phyloP scores from a whole-genome alignment of 2,329 filamentous ascomycete genomes.

The Aspergillus uvarum region DNA sequence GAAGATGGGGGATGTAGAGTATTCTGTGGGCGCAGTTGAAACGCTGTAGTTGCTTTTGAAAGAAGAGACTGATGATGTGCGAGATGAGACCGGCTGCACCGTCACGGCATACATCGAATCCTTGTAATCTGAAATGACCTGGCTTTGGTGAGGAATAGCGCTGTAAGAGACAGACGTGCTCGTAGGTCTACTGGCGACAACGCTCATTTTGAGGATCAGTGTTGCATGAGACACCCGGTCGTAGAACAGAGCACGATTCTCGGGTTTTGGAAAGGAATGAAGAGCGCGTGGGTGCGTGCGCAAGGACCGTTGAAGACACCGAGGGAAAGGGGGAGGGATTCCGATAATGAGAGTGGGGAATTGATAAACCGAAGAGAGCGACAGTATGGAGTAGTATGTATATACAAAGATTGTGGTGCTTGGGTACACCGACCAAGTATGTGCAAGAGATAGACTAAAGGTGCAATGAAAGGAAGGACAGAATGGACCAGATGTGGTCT shows the following conservation, averaged over 20 bases:
- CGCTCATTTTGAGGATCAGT: conserved; percentile 36
- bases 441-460: conserved; percentile 4
- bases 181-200: conserved; percentile 41
- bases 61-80: conserved; percentile 38
- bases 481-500: neutral
- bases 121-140: conserved; percentile 28
- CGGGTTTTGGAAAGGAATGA: conserved; percentile 1
- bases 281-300: neutral
- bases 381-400: neutral
- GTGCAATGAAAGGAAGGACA: conserved; percentile 4
- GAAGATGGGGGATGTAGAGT: conserved; percentile 35
- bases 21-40: conserved; percentile 40
- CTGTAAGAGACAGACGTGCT: conserved; percentile 34
- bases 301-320: conserved; percentile 13
- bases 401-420: conserved; percentile 1
- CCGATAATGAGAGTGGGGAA: conserved; percentile 12
- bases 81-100: conserved; percentile 32
- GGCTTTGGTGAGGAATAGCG: conserved; percentile 26
- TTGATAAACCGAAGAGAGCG: conserved; percentile 6
- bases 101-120: conserved; percentile 29
- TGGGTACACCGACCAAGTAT: conserved; percentile 2
- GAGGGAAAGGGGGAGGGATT: conserved; percentile 11
- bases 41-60: conserved; percentile 39
- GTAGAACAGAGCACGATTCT: conserved; percentile 10
- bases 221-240: conserved; percentile 16